Evolutionary conservation across 2,329 filamentous ascomycete species (phyloP).

Genomic region (Didymella segeticola): DNA sequence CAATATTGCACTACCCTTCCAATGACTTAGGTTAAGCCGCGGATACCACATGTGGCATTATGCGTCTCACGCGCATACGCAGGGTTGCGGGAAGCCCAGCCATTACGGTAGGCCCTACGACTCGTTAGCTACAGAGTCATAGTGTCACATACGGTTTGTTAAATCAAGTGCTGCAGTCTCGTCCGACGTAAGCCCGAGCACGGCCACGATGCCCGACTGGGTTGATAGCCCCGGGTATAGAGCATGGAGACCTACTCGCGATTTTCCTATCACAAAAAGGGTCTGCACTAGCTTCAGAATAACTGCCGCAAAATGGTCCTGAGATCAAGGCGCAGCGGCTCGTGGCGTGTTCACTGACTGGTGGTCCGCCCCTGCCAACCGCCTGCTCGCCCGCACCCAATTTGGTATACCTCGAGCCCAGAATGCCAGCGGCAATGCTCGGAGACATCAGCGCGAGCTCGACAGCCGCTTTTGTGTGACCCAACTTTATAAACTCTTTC

Average conservation of each 20-base stretch:
- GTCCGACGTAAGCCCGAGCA: not conserved
- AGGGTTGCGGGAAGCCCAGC: not conserved
- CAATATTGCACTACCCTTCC: too few relatives aligned
- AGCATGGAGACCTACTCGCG: not conserved
- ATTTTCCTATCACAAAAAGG: not conserved
- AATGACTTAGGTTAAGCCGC: too few relatives aligned
- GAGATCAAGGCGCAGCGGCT: not conserved
- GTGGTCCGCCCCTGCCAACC: not conserved
- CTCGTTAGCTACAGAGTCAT: not conserved
- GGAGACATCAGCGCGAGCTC: not conserved
- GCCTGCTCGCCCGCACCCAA: not conserved
- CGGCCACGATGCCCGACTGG: not conserved
- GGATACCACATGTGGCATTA: not conserved
- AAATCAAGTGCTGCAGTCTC: not conserved
- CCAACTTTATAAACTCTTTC: not conserved
- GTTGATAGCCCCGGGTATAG: not conserved
- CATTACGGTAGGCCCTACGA: not conserved
- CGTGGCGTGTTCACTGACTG: constrained; percentile 1
- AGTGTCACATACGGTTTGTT: not conserved
- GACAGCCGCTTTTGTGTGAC: not conserved
- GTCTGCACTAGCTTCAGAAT: not conserved
- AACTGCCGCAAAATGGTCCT: not conserved
- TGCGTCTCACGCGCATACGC: not conserved
- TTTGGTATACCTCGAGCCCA: constrained; percentile 10
- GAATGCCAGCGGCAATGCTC: not conserved